Evolutionary conservation across 2,329 filamentous ascomycete genomes (phyloP).

Genomic region (Helotiales sp.): DNA sequence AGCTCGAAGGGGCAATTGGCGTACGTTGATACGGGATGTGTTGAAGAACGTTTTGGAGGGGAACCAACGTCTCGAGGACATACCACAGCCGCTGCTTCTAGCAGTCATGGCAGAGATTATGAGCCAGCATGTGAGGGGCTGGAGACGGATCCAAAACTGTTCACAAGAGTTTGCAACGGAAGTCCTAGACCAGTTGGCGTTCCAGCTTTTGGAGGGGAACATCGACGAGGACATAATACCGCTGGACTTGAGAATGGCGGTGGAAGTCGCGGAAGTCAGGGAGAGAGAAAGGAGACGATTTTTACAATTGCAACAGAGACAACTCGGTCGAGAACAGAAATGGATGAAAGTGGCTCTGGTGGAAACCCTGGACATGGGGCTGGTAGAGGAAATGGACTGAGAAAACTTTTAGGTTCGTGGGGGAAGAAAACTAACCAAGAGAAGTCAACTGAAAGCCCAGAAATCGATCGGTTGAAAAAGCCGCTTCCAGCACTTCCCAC

Average conservation of each 20-base stretch:
- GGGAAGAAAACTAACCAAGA: constrained; percentile 1
- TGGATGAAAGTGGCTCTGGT: not conserved
- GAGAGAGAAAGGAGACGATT: constrained; percentile 1
- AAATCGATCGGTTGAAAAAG: not conserved
- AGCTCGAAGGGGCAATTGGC: not conserved
- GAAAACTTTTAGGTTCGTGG: constrained; percentile 10
- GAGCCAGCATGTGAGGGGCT: not conserved
- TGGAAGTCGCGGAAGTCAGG: not conserved
- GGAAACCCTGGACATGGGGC: not conserved
- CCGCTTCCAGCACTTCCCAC: not conserved
- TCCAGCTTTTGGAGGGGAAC: not conserved
- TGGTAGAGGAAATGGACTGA: not conserved
- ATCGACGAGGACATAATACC: not conserved
- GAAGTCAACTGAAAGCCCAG: not conserved
- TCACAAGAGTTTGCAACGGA: not conserved
- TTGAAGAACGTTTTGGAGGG: not conserved
- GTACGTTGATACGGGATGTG: not conserved
- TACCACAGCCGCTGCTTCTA: not conserved
- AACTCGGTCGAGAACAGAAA: not conserved
- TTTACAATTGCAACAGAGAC: not conserved
- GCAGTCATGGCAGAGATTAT: not conserved
- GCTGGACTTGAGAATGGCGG: not conserved
- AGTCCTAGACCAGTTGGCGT: not conserved
- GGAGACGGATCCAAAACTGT: not conserved
- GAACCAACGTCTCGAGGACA: not conserved